phyloP scores from a whole-genome alignment of 148 eudicot genomes.

The Mesembryanthemum crystallinum region DNA sequence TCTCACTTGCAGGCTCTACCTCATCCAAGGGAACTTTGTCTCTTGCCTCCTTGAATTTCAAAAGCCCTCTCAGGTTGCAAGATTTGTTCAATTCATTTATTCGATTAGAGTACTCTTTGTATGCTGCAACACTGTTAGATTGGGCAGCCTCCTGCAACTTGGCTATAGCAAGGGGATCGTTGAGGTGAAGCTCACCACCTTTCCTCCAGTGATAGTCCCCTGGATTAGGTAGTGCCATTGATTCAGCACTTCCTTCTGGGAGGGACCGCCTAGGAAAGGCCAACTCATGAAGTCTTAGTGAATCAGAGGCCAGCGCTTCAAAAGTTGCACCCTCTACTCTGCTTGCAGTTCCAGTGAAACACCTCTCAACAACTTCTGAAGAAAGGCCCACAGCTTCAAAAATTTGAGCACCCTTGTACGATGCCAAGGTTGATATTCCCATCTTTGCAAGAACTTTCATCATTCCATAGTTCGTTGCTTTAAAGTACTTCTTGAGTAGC shows the following conservation, averaged over 20 bases:
- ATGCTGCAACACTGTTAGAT: constrained; percentile 89
- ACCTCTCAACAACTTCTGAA: constrained; percentile 84
- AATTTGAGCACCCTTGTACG: constrained; percentile 98
- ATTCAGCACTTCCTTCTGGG: constrained; percentile 91
- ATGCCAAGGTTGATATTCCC: constrained; percentile 98
- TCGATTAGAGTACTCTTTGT: constrained; percentile 83
- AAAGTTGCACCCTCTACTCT: constrained; percentile 98
- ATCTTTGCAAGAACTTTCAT: constrained; percentile 99
- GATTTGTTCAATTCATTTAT: constrained; percentile 80
- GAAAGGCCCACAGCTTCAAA: constrained; percentile 99
- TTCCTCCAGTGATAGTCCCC: constrained; percentile 99
- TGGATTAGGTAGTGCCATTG: constrained; percentile 89
- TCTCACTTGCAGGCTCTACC: constrained; percentile 93
- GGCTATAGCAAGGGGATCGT: constrained; percentile 93
- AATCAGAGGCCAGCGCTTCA: constrained; percentile 76
- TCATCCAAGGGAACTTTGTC: constrained; percentile 75
- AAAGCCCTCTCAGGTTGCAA: constrained; percentile 87
- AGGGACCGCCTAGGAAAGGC: constrained; percentile 72
- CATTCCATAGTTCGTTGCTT: constrained; percentile 94
- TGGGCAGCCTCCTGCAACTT: constrained; percentile 93
- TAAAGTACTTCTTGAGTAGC: constrained; percentile 77
- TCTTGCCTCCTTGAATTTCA: constrained; percentile 70
- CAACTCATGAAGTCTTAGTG: constrained; percentile 72
- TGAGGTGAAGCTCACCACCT: constrained; percentile 90
- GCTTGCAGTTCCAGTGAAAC: constrained; percentile 91